phyloP scores from a whole-genome alignment of 148 eudicot species.

The Rheum nobile region DNA sequence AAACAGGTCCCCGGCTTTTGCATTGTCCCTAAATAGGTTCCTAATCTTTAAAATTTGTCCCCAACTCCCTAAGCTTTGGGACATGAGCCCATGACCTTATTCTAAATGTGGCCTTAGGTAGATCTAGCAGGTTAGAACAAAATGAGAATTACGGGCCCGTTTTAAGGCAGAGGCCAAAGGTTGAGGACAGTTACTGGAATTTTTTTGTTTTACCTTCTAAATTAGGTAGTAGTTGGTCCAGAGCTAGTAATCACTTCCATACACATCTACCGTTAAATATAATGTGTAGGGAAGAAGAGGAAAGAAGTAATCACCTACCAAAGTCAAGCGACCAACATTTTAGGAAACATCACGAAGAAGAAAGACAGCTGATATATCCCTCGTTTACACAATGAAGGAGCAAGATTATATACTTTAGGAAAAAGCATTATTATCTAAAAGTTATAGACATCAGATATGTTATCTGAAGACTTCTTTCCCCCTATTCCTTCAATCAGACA shows the following conservation, averaged over 20 bases:
- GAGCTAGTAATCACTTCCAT: not conserved
- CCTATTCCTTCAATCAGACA: not conserved
- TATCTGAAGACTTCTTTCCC: not conserved
- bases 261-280: not conserved
- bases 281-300: not conserved
- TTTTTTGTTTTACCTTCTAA: not conserved
- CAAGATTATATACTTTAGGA: not conserved
- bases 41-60: not conserved
- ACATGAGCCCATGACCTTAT: not conserved
- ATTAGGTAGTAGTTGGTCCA: not conserved
- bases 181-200: not conserved
- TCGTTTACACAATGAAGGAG: not conserved
- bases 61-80: not conserved
- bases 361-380: not conserved
- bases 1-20: not conserved
- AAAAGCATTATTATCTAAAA: not conserved
- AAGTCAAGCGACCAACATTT: not conserved
- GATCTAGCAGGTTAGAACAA: not conserved
- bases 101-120: not conserved
- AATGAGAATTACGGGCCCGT: not conserved
- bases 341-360: not conserved
- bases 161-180: not conserved
- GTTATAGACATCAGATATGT: not conserved
- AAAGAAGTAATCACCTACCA: not conserved
- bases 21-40: not conserved